Evolutionary conservation across 352 stramenopile genomes (phyloP).

Genomic region (Phytophthora hibernalis): DNA sequence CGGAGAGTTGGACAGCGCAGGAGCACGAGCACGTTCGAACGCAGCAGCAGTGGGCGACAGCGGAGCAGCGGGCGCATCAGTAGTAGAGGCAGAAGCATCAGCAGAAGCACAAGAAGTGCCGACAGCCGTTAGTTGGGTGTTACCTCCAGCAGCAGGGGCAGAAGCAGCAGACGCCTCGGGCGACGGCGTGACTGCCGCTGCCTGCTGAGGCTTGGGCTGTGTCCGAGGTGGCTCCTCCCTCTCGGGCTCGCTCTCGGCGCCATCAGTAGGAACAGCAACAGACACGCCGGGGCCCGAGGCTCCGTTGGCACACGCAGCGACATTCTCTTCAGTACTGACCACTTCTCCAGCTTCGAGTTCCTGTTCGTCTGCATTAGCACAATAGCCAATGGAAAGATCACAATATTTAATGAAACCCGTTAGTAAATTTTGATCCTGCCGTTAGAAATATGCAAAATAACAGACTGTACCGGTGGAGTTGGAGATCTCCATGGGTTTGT

Average conservation of each 20-base stretch:
- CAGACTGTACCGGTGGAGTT: conserved; percentile 59
- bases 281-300: conserved; percentile 26
- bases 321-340: conserved; percentile 55
- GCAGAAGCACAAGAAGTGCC: conserved; percentile 38
- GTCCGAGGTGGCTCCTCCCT: conserved; percentile 14
- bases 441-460: background rate
- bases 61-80: conserved; percentile 18
- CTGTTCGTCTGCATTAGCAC: conserved; percentile 56
- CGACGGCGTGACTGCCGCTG: conserved; percentile 24
- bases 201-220: conserved; percentile 22
- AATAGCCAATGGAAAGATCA: too few species aligned
- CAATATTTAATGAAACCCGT: conserved; percentile 3
- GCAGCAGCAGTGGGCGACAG: conserved; percentile 34
- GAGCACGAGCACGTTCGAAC: conserved; percentile 35
- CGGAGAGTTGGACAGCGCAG: conserved; percentile 25
- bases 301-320: conserved; percentile 35
- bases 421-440: conserved; percentile 1
- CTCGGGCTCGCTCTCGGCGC: conserved; percentile 26
- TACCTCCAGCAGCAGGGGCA: conserved; percentile 28
- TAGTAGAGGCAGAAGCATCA: conserved; percentile 16
- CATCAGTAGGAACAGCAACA: conserved; percentile 30
- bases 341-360: conserved; percentile 69
- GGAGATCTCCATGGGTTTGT: conserved; percentile 47
- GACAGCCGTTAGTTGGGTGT: conserved; percentile 46
- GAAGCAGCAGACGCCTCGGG: conserved; percentile 22